Evolutionary conservation across 768 basidiomycete genomes (phyloP), one percentile per base, ranked within the genome.

Genomic region (Leccinellum rugosiceps): DNA sequence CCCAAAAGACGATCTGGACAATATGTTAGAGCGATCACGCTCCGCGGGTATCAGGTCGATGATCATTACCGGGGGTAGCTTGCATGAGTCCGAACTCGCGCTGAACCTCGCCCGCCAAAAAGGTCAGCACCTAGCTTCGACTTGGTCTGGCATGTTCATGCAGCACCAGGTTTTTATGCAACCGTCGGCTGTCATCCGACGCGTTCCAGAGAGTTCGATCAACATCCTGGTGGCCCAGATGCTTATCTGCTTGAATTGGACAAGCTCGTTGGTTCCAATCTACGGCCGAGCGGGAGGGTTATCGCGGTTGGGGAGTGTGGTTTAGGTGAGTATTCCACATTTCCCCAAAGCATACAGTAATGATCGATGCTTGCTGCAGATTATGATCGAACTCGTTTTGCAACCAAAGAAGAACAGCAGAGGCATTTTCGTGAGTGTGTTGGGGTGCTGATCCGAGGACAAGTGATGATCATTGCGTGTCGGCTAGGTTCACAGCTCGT

Each of bases 101-200:
- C 58, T 92, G 46, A 66, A 72, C 31, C 74, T 93, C n/a, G 88
- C 90, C 3, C 74, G 77, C 53, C 66, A 83, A 63, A 75, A 82
- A 58, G 76, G 87, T 84, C 23, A 43, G 69, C 60, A 15, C 25
- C 13, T 17, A 43, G 28, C n/a, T 14, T 49, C 55, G 44, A 26
- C 31, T 19, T 35, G 21, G 19, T 46, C 15, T 59, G 34, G 45
- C 28, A 4, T 4, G 41, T 43, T 30, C 26, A 10, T 30, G 47
- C 13, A 25, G 17, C 25, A 47, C 9, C 55, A 86, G 89, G 77
- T 13, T 68, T 90, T 14, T 89, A 84, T 67, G 83, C 86, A 17
- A 92, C 92, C 1, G 81, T 86, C 8, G 91, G 91, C 19, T 87
- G 87, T 58, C 92, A 93, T 70, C 91, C 91, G 0, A 91, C 90